Conservation (phyloP, 805 yeast species). For the Yarrowia sp. region DNA sequence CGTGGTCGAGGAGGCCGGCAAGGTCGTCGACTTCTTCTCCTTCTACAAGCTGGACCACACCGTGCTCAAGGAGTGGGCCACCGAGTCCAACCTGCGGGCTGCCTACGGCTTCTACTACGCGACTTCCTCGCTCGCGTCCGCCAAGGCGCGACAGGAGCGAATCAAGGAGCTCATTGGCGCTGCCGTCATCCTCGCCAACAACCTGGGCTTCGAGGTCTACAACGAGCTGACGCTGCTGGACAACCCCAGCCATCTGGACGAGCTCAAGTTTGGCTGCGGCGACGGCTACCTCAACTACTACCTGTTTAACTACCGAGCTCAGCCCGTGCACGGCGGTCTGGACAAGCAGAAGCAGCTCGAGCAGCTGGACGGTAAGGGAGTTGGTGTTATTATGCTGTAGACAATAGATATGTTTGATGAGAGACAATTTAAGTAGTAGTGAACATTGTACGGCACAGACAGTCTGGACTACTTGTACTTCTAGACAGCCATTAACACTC, state of each 20-base stretch:
- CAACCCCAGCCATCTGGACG: constrained; percentile 75
- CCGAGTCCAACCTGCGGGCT: constrained; percentile 68
- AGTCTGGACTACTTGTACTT: too few species aligned
- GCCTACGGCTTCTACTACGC: constrained; percentile 93
- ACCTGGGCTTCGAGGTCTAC: constrained; percentile 77
- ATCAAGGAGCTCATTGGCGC: constrained; percentile 63
- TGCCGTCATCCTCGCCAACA: constrained; percentile 71
- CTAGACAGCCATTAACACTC: too few species aligned
- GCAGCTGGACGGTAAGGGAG: constrained; percentile 53
- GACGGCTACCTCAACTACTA: constrained; percentile 91
- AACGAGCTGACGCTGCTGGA: constrained; percentile 92
- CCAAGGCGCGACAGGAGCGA: constrained; percentile 45
- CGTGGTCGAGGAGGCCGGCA: constrained; percentile 58
- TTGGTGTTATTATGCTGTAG: constrained; percentile 85
- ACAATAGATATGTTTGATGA: neutral
- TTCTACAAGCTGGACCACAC: constrained; percentile 87
- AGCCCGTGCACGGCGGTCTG: constrained; percentile 79
- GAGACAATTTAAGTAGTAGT: too few species aligned
- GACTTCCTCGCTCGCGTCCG: constrained; percentile 56
- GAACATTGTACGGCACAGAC: too few species aligned
- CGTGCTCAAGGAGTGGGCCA: constrained; percentile 56
- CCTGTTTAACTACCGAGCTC: constrained; percentile 83
- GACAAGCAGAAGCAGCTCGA: constrained; percentile 49
- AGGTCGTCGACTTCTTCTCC: constrained; percentile 83
- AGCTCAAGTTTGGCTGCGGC: constrained; percentile 86